Conservation (phyloP, 192 early-diverging fungal species). For the Podila epicladia region DNA sequence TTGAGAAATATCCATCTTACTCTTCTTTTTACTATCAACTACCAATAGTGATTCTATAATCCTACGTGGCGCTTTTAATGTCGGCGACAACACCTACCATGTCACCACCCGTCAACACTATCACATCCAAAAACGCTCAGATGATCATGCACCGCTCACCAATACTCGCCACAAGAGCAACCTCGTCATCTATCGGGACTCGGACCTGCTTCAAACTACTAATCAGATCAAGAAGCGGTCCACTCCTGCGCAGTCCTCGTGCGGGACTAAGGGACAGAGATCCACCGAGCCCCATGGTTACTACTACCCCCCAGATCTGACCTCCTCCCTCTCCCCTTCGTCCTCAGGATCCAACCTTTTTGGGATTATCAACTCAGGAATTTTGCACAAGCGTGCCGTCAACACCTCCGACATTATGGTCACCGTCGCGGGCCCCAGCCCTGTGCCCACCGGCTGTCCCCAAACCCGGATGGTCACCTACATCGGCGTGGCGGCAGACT, state of each 20-base stretch:
- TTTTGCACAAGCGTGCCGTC: conserved; percentile 7
- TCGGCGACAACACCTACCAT: conserved; percentile 12
- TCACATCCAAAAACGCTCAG: conserved; percentile 18
- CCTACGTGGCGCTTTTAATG: conserved; percentile 24
- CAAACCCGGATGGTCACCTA: conserved; percentile 24
- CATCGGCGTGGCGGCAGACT: conserved; percentile 39
- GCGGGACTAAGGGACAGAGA: not conserved
- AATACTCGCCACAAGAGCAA: not conserved
- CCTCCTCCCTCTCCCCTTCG: not conserved
- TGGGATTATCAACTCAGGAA: not conserved
- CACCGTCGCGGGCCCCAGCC: conserved; percentile 8
- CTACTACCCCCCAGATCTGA: conserved; percentile 21
- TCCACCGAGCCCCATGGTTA: not conserved
- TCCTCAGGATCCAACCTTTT: not conserved
- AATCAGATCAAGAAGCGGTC: not conserved
- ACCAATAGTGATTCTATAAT: conserved; percentile 11
- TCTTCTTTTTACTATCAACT: not conserved
- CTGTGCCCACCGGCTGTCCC: conserved; percentile 30
- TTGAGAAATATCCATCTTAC: not conserved
- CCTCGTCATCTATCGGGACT: conserved; percentile 30
- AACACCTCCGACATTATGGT: conserved; percentile 2
- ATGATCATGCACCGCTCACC: conserved; percentile 3
- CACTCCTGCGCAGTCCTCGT: not conserved
- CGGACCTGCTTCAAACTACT: not conserved
- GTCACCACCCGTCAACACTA: conserved; percentile 30